Percentiles rank a stretch among this genome's conserved stretches.
phyloP scores from a whole-genome alignment of 23 red algal species.

The Gracilariopsis chorda region DNA sequence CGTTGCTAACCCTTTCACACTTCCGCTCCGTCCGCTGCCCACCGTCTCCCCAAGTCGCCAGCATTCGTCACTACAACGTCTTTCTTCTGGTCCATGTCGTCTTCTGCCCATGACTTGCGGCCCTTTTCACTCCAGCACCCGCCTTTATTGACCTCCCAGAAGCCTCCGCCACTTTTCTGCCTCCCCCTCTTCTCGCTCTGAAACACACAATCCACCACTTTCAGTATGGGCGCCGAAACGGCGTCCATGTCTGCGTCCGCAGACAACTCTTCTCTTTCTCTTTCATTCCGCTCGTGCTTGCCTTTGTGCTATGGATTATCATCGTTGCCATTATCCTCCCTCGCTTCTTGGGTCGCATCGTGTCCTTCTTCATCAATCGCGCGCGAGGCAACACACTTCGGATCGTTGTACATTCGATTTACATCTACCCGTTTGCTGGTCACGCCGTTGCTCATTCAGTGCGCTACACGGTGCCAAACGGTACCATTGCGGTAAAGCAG shows the following conservation, averaged over 20 bases:
- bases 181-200: no score
- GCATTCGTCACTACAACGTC: no score
- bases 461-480: slow-evolving; percentile 40
- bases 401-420: slow-evolving; percentile 16
- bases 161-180: no score
- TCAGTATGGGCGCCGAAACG: not conserved
- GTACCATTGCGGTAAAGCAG: slow-evolving; percentile 31
- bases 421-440: slow-evolving; percentile 52
- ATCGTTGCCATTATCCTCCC: slow-evolving; percentile 34
- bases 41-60: no score
- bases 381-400: slow-evolving; percentile 3
- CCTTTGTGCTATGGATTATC: slow-evolving; percentile 23
- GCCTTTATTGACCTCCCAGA: no score
- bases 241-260: not conserved
- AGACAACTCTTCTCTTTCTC: not conserved
- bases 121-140: no score
- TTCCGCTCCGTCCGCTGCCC: no score
- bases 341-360: slow-evolving; percentile 14
- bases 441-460: slow-evolving; percentile 50
- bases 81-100: no score
- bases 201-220: no score
- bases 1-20: no score
- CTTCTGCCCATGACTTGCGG: no score
- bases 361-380: slow-evolving; percentile 44
- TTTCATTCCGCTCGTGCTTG: slow-evolving; percentile 12